Evolutionary conservation across 2,329 filamentous ascomycete genomes (phyloP).

Genomic region (Colletotrichum lentis): DNA sequence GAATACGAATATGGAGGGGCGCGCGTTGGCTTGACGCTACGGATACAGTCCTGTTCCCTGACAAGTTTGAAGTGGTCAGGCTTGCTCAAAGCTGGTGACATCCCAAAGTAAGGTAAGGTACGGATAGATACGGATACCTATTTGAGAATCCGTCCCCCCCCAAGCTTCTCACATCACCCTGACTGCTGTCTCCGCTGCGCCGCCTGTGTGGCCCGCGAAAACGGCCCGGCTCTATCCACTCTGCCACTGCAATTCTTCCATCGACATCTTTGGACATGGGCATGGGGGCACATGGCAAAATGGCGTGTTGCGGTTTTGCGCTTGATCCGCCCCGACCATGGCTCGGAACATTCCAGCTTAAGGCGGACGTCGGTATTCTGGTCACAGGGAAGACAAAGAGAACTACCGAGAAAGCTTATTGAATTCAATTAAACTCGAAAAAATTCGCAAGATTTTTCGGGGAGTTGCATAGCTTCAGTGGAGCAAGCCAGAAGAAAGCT

Average conservation of each 20-base stretch:
- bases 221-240: conserved; percentile 11
- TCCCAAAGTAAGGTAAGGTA: conserved; percentile 1
- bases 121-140: background rate
- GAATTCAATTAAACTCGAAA: no score
- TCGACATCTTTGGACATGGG: background rate
- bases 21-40: conserved; percentile 8
- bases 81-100: conserved; percentile 1
- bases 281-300: conserved; percentile 17
- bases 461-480: no score
- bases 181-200: conserved; percentile 18
- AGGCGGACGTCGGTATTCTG: no score
- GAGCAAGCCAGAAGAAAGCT: no score
- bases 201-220: conserved; percentile 22
- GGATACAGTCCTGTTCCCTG: background rate
- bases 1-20: conserved; percentile 37
- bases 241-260: conserved; percentile 12
- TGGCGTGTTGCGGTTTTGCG: conserved; percentile 23
- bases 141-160: conserved; percentile 1
- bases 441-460: no score
- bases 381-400: no score
- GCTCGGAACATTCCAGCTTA: background rate
- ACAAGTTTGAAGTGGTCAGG: background rate
- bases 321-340: background rate
- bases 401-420: no score
- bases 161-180: conserved; percentile 10